phyloP scores from a whole-genome alignment of 768 basidiomycete species.

The Xerocomellus chrysenteron region DNA sequence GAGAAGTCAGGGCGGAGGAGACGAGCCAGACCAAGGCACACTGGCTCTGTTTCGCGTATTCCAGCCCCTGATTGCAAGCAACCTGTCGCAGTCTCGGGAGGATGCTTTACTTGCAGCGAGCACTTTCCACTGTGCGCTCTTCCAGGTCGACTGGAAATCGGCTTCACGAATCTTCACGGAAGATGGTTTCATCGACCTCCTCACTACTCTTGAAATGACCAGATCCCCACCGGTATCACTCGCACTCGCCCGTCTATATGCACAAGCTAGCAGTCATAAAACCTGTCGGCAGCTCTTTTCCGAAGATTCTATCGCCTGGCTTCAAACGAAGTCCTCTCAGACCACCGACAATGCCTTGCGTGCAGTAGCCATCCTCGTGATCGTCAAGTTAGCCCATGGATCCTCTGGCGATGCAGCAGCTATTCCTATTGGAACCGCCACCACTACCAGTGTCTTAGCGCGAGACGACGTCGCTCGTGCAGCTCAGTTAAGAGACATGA shows the following conservation, averaged over 20 bases:
- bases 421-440: constrained; percentile 13
- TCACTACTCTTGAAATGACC: constrained; percentile 66
- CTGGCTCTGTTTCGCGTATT: constrained; percentile 51
- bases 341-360: constrained; percentile 46
- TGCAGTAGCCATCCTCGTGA: constrained; percentile 66
- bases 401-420: constrained; percentile 41
- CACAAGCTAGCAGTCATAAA: constrained; percentile 76
- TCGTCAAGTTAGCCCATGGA: constrained; percentile 75
- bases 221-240: constrained; percentile 49
- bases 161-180: constrained; percentile 64
- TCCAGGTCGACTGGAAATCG: constrained; percentile 74
- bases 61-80: constrained; percentile 45
- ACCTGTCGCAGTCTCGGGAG: constrained; percentile 59
- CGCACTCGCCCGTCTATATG: constrained; percentile 70
- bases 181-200: constrained; percentile 60
- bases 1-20: constrained; percentile 35
- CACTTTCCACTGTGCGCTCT: constrained; percentile 73
- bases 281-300: constrained; percentile 62
- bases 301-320: constrained; percentile 60
- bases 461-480: constrained; percentile 47
- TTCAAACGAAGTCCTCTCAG: constrained; percentile 56
- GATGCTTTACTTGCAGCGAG: constrained; percentile 50
- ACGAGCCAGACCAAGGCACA: constrained; percentile 46
- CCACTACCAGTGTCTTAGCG: constrained; percentile 2
- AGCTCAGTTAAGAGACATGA: constrained; percentile 54